Evolutionary conservation across 345 rosid genomes (phyloP).

Genomic region (Gossypium ekmanianum): DNA sequence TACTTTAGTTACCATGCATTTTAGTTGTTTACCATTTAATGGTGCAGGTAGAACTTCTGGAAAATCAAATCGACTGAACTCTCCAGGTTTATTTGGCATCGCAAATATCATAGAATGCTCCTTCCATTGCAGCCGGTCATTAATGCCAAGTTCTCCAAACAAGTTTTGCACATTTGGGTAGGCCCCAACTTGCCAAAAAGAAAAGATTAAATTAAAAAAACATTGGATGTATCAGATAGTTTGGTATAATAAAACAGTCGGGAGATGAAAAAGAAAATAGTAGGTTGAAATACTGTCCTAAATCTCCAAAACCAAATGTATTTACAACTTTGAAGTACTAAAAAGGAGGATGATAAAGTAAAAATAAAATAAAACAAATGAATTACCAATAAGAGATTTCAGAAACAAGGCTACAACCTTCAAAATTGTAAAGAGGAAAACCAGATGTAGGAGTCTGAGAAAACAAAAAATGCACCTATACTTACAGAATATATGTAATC

Average conservation of each 20-base stretch:
- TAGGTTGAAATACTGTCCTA: not conserved
- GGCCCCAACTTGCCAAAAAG: conserved; percentile 69
- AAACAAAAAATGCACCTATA: not conserved
- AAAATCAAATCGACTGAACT: conserved; percentile 94
- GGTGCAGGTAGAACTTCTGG: conserved; percentile 85
- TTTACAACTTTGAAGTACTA: not conserved
- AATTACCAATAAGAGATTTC: not conserved
- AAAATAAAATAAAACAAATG: not conserved
- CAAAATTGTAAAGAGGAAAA: not conserved
- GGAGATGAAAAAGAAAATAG: conserved; percentile 1
- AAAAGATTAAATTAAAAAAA: conserved; percentile 8
- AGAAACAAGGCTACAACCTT: not conserved
- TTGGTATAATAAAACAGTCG: conserved; percentile 5
- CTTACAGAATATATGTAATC: conserved; percentile 96
- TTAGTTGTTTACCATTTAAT: conserved; percentile 59
- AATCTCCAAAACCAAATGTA: conserved; percentile 6
- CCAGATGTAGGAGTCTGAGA: not conserved
- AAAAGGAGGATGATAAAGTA: not conserved
- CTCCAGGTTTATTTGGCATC: conserved; percentile 94
- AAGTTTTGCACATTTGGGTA: conserved; percentile 91
- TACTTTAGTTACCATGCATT: not conserved
- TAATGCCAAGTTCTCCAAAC: conserved; percentile 89
- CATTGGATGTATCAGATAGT: not conserved
- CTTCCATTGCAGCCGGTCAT: conserved; percentile 92
- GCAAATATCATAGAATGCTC: conserved; percentile 99